phyloP scores from a whole-genome alignment of 257 asterid genomes.

The Penstemon barbatus region DNA sequence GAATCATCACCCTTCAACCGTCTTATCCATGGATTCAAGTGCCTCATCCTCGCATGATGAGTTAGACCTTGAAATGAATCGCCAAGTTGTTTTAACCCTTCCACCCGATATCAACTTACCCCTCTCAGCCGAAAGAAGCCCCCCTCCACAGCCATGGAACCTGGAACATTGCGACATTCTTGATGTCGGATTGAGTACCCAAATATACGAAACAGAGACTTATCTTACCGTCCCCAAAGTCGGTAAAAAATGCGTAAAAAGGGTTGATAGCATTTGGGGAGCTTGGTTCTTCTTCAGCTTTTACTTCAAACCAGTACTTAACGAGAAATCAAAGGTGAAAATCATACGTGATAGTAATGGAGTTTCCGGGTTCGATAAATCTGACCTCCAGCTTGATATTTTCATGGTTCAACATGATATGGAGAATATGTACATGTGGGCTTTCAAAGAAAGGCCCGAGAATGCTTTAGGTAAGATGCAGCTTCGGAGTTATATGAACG shows the following conservation, averaged over 20 bases:
- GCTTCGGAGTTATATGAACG: slow-evolving; percentile 92
- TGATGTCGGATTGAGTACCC: slow-evolving; percentile 80
- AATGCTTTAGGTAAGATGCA: slow-evolving; percentile 96
- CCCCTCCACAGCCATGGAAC: slow-evolving; percentile 76
- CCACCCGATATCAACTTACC: slow-evolving; percentile 95
- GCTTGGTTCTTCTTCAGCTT: slow-evolving; percentile 98
- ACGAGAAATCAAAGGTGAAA: slow-evolving; percentile 79
- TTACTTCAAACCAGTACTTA: slow-evolving; percentile 80
- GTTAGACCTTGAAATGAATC: slow-evolving; percentile 76
- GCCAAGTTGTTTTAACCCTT: slow-evolving; percentile 57
- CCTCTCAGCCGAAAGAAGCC: slow-evolving; percentile 75
- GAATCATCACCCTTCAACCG: slow-evolving; percentile 88
- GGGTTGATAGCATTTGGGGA: slow-evolving; percentile 93
- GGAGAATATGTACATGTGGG: slow-evolving; percentile 99
- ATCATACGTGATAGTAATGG: slow-evolving; percentile 73
- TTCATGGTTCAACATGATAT: slow-evolving; percentile 97
- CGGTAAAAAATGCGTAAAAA: slow-evolving; percentile 65
- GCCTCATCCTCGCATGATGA: slow-evolving; percentile 80
- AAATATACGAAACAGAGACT: slow-evolving; percentile 62
- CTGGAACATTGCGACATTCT: slow-evolving; percentile 70
- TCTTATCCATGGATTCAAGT: slow-evolving; percentile 90
- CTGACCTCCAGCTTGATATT: slow-evolving; percentile 78
- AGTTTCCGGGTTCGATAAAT: slow-evolving; percentile 74
- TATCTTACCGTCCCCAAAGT: slow-evolving; percentile 54
- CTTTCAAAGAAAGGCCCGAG: slow-evolving; percentile 84